phyloP scores from a whole-genome alignment of 192 early-diverging fungal species.

The Podila clonocystis region DNA sequence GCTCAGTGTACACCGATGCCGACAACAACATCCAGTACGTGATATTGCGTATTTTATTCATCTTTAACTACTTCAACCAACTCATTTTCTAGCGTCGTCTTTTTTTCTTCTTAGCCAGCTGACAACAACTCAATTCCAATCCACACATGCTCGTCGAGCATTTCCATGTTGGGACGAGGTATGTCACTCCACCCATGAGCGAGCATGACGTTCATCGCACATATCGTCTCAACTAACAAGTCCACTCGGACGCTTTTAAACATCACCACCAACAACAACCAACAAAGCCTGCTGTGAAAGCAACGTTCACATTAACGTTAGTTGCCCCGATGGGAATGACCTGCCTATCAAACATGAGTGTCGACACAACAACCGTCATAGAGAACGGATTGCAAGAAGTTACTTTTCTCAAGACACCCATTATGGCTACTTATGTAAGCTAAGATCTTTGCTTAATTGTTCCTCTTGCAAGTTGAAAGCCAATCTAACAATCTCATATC shows the following conservation, averaged over 20 bases:
- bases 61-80: neutral
- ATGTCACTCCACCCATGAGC: neutral
- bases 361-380: constrained; percentile 28
- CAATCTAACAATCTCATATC: neutral
- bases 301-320: constrained; percentile 61
- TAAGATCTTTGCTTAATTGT: neutral
- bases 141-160: constrained; percentile 87
- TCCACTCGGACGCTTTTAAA: neutral
- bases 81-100: neutral
- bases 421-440: constrained; percentile 52
- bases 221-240: constrained; percentile 14
- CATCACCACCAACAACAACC: neutral
- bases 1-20: constrained; percentile 73
- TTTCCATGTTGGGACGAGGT: constrained; percentile 97
- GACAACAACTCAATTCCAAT: constrained; percentile 96
- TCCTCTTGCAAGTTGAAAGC: neutral
- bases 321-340: constrained; percentile 46
- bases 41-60: too few relatives aligned
- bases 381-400: constrained; percentile 47
- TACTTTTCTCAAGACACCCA: constrained; percentile 48
- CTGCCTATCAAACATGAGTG: constrained; percentile 66
- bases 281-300: constrained; percentile 65
- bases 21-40: constrained; percentile 64
- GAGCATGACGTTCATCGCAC: constrained; percentile 4
- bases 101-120: constrained; percentile 65